These are phyloP conservation scores for Rhododendron ferrugineum DNA, from an alignment of 148 eudicot species.

Conservation along the genomic window DNA sequence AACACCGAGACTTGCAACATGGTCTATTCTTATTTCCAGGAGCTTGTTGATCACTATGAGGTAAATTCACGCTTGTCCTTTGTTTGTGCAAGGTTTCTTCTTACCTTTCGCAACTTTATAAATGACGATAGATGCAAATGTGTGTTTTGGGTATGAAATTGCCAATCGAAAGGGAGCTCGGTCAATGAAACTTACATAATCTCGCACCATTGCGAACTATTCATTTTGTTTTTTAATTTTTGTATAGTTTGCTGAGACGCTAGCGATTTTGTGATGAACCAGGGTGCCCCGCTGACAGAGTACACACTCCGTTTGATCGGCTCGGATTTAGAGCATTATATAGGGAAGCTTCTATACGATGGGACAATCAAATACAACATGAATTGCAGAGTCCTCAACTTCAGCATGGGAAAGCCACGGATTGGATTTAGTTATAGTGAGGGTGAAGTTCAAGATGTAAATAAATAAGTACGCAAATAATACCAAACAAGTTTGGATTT, in stretches of 20 bases:
- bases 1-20: conserved; percentile 55
- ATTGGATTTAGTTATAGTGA: conserved; percentile 68
- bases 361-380: conserved; percentile 89
- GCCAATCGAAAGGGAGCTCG: neutral
- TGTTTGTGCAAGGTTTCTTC: neutral
- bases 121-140: neutral
- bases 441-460: conserved; percentile 43
- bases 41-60: conserved; percentile 91
- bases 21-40: conserved; percentile 74
- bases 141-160: neutral
- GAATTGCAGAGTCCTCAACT: conserved; percentile 76
- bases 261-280: conserved; percentile 15
- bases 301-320: conserved; percentile 87
- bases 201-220: neutral
- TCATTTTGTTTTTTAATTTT: neutral
- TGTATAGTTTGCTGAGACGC: neutral
- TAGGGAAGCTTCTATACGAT: conserved; percentile 74
- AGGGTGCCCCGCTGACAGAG: conserved; percentile 91
- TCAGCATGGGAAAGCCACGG: conserved; percentile 92
- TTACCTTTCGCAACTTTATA: neutral
- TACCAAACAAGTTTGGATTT: too few species aligned
- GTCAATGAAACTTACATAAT: neutral
- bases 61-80: conserved; percentile 23
- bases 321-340: conserved; percentile 90
- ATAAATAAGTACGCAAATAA: conserved; percentile 5